Base-by-base conservation (phyloP, 257 asterid species). In the Ajuga chamaepitys region DNA sequence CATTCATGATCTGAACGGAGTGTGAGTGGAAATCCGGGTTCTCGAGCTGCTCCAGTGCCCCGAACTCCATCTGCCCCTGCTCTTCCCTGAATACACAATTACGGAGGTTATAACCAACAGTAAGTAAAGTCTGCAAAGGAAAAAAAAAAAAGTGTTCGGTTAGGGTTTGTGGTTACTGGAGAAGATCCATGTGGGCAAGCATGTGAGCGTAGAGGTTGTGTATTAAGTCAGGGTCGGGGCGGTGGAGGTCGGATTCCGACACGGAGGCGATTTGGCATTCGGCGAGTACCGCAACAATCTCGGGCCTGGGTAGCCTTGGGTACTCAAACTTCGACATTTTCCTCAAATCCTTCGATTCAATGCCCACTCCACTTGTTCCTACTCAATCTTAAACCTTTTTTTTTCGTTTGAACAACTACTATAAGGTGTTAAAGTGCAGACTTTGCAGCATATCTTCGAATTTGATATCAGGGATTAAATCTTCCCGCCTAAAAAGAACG, bases 1-100 rank as follows among this genome's bases (percentile, higher is more conserved):
- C 54, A 80, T 86, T 83, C 71, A 82, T 71, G 48, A 76, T 16
- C 34, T 67, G 89, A 61, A 85, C 70, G 22, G 97, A 72, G 56
- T 84, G 86, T 11, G 75, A 62, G 32, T 94, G 99, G 38, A 70
- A 58, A n/a, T 94, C 97, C 17, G 96, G 95, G 68, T 86, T 89
- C 60, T 90, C 95, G 4, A 94, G 75, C 72, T 70, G 84, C 80
- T 85, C 89, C 74, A 89, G 76, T 47, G 91, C 96, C 54, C 78
- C 89, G 54, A 94, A 94, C 67, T 88, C 96, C 77, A 88, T 78
- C 68, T 88, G 88, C 56, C 76, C 94, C 37, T 77, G 72, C 14
- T 90, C 97, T 38, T 85, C 97, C 78, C 98, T 86, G 76, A 4
- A 68, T 53, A 71, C 7, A 70, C 28, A 71, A 22, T 34, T 34